Evolutionary conservation across 108 stramenopile species (phyloP).

Genomic region (Nitzschia putrida): DNA sequence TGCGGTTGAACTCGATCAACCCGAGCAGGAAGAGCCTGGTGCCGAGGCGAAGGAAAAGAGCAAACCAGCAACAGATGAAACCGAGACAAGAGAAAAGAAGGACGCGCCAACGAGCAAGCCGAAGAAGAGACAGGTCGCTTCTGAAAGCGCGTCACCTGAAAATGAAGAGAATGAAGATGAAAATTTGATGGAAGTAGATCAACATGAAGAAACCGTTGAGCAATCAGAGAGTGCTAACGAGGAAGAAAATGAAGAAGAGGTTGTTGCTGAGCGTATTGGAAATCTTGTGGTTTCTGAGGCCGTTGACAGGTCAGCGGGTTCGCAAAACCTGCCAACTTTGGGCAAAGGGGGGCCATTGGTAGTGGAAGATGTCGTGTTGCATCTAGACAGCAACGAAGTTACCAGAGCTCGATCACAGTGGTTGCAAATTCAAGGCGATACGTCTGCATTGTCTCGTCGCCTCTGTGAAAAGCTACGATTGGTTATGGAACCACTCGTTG

Average conservation of each 20-base stretch:
- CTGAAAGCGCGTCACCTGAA: slow-evolving; percentile 35
- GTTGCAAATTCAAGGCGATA: slow-evolving; percentile 75
- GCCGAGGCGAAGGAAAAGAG: slow-evolving; percentile 46
- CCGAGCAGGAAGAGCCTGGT: slow-evolving; percentile 43
- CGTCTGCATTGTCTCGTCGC: slow-evolving; percentile 72
- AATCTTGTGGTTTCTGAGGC: slow-evolving; percentile 47
- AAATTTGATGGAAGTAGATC: background rate
- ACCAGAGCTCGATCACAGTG: slow-evolving; percentile 63
- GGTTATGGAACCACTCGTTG: slow-evolving; percentile 95
- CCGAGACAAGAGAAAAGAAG: slow-evolving; percentile 11
- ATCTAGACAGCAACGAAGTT: slow-evolving; percentile 40
- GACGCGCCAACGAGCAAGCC: slow-evolving; percentile 11
- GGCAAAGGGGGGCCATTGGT: slow-evolving; percentile 14
- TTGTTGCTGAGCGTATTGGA: slow-evolving; percentile 24
- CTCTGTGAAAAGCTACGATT: slow-evolving; percentile 97
- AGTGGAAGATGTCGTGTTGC: slow-evolving; percentile 50
- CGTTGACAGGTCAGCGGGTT: background rate
- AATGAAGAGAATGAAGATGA: background rate
- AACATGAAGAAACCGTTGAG: slow-evolving; percentile 16
- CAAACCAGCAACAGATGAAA: slow-evolving; percentile 27
- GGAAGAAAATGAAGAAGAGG: slow-evolving; percentile 49
- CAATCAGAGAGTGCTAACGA: slow-evolving; percentile 20
- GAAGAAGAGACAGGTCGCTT: slow-evolving; percentile 46
- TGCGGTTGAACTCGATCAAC: slow-evolving; percentile 43
- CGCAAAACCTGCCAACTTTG: background rate